Evolutionary conservation across 2,329 filamentous ascomycete species (phyloP), one percentile per base, ranked within the genome.

Genomic region (Mollisiaceae sp.): DNA sequence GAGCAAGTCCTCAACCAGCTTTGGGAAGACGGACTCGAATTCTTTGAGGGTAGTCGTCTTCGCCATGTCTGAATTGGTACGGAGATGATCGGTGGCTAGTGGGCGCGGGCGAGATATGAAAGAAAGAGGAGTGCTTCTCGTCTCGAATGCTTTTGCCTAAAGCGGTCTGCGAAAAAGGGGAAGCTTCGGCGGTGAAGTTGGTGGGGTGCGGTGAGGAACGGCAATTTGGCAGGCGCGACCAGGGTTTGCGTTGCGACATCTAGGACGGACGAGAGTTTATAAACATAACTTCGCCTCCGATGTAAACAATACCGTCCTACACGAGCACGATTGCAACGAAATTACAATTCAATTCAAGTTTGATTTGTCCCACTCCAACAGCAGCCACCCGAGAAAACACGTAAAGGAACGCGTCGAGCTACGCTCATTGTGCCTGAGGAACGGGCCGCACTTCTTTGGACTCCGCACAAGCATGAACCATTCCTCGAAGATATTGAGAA

Each of bases 1-100:
- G 72, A 94, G 85, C 65, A 99, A 83, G 75, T 93, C 92, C 77
- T 92, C 86, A 75, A 94, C 88, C 71, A 99, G 87, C 79, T 90
- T 90, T 63, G 93, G 92, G 82, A 94, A 98, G 77, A 97, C 86
- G 55, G 88, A 83, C 85, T 98, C 93, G 78, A 99, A 99, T 75
- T 97, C 90, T 75, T 91, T 84, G 65, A 94, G 88, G 58, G 90
- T 94, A 59, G 90, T 90, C 72, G 89, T 88, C 83, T 95, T 81
- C 50, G 86, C 85, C 85, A 88, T 89, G 60, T 75, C 81, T 50
- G 32, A 35, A 55, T 56, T 8, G n/a, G 14, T 36, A 18, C 9
- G 24, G 38, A 54, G 70, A 68, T 36, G 62, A 60, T 59, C 65
- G 56, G 22, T 27, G 54, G 41, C 12, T 43, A 18, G 36, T 54